Evolutionary conservation across 2,329 filamentous ascomycete genomes (phyloP).

Genomic region (Fusarium devonianum): DNA sequence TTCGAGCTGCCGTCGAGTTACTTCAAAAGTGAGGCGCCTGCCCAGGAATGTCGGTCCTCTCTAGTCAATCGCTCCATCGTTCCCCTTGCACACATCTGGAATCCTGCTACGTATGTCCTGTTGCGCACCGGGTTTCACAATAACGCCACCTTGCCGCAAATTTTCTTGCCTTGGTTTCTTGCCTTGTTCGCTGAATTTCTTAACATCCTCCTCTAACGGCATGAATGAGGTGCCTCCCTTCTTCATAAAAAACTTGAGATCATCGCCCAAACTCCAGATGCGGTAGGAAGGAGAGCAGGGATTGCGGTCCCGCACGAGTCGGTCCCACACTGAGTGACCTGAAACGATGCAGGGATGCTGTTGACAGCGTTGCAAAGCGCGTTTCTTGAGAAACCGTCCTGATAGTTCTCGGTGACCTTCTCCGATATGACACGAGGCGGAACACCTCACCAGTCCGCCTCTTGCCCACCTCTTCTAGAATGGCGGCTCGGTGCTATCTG

Average conservation of each 20-base stretch:
- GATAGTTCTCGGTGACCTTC: constrained; percentile 13
- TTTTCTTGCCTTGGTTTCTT: neutral
- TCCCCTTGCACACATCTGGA: constrained; percentile 21
- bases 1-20: constrained; percentile 2
- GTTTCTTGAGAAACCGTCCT: constrained; percentile 29
- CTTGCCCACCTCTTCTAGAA: constrained; percentile 17
- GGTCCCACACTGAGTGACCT: constrained; percentile 38
- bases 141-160: constrained; percentile 1
- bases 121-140: neutral
- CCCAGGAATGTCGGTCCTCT: constrained; percentile 15
- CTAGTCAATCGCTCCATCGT: neutral
- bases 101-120: neutral
- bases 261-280: too few species aligned
- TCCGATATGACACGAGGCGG: constrained; percentile 9
- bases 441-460: constrained; percentile 1
- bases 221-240: too few species aligned
- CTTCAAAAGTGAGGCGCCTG: neutral
- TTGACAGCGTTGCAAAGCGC: constrained; percentile 19
- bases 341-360: constrained; percentile 39
- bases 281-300: constrained; percentile 22
- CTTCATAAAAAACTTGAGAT: too few species aligned
- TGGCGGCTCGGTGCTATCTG: constrained; percentile 1
- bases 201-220: neutral
- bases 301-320: constrained; percentile 29
- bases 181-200: neutral